Percentiles rank a stretch among this genome's conserved stretches.
Evolutionary conservation across 2,329 filamentous ascomycete species (phyloP).

Genomic region (Gnomoniopsis smithogilvyi): DNA sequence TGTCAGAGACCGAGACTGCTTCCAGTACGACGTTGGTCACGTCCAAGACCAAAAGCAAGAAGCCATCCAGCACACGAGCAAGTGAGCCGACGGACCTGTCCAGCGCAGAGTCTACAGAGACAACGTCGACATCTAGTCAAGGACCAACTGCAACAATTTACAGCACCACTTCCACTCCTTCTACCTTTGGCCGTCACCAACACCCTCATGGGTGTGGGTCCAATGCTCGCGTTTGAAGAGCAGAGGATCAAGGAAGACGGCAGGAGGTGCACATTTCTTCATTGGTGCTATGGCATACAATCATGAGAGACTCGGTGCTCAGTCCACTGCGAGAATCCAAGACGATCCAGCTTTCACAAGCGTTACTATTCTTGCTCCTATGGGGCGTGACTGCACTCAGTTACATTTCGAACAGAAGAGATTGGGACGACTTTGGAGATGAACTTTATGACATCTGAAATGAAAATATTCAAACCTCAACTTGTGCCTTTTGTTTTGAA

Average conservation of each 20-base stretch:
- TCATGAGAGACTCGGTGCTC: neutral
- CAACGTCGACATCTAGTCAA: neutral
- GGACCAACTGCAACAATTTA: neutral
- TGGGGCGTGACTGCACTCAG: neutral
- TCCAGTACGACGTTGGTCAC: neutral
- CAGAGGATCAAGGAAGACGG: neutral
- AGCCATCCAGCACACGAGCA: neutral
- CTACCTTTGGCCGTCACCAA: neutral
- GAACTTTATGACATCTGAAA: too few species aligned
- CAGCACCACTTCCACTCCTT: neutral
- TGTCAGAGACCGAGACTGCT: neutral
- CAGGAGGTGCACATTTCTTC: neutral
- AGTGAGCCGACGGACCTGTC: neutral
- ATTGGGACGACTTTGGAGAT: neutral
- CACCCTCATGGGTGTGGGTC: neutral
- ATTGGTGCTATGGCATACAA: neutral
- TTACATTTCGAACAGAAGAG: neutral
- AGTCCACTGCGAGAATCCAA: neutral
- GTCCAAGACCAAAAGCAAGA: neutral
- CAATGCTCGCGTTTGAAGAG: neutral
- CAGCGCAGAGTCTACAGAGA: neutral
- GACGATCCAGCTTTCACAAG: neutral
- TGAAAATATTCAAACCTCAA: too few species aligned
- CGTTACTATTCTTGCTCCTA: neutral
- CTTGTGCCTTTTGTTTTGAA: too few species aligned